phyloP scores from a whole-genome alignment of 805 yeast species.

The Alloascoidea hylecoeti region DNA sequence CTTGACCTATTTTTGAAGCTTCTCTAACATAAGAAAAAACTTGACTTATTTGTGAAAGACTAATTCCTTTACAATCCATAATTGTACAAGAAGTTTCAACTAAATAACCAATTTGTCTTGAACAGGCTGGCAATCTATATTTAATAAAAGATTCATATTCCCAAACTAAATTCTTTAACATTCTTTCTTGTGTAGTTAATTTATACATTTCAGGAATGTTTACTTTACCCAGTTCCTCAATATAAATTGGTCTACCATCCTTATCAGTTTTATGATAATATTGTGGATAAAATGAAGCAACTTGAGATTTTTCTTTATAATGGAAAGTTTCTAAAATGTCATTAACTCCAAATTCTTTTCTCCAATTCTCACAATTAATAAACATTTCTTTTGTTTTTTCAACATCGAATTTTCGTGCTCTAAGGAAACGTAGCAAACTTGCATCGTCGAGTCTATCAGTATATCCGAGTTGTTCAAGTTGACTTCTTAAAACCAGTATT shows the following conservation, averaged over 20 bases:
- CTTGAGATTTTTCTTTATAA: slow-evolving; percentile 84
- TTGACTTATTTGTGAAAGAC: slow-evolving; percentile 69
- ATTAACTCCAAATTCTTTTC: slow-evolving; percentile 74
- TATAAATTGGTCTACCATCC: slow-evolving; percentile 93
- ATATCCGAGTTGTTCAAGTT: slow-evolving; percentile 51
- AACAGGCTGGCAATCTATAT: slow-evolving; percentile 86
- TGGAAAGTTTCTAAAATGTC: slow-evolving; percentile 79
- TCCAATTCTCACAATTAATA: slow-evolving; percentile 82
- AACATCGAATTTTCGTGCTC: slow-evolving; percentile 92
- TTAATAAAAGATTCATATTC: slow-evolving; percentile 86
- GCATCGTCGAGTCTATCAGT: slow-evolving; percentile 80
- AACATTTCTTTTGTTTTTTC: slow-evolving; percentile 72
- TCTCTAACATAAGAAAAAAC: slow-evolving; percentile 83
- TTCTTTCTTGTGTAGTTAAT: slow-evolving; percentile 88
- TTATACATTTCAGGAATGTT: slow-evolving; percentile 84
- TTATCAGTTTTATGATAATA: slow-evolving; percentile 94
- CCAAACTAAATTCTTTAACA: slow-evolving; percentile 93
- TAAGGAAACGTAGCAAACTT: slow-evolving; percentile 63
- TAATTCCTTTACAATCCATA: slow-evolving; percentile 88
- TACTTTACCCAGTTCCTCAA: slow-evolving; percentile 88
- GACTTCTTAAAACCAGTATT: slow-evolving; percentile 41
- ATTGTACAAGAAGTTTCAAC: slow-evolving; percentile 96
- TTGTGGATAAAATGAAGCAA: slow-evolving; percentile 87
- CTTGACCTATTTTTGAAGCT: slow-evolving; percentile 90
- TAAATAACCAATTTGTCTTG: slow-evolving; percentile 62